These are phyloP conservation scores for Ganoderma lingzhi DNA, from an alignment of 1,284 basidiomycete species.

Conservation along the genomic window DNA sequence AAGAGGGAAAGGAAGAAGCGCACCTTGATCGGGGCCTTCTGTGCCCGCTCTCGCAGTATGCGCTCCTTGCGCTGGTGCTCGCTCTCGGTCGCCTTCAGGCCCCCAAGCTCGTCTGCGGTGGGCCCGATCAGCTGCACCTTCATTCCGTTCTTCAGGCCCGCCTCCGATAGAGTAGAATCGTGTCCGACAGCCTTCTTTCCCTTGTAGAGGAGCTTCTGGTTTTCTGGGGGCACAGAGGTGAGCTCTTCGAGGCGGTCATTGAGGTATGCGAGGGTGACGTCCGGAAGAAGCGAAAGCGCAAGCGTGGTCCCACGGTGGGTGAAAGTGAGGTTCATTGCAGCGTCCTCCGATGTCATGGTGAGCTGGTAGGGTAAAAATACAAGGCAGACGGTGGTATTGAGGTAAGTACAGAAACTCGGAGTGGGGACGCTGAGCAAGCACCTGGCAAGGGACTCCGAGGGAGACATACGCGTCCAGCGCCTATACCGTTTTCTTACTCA, in stretches of 20 bases:
- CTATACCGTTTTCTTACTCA: not conserved
- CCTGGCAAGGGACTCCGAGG: not conserved
- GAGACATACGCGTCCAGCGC: not conserved
- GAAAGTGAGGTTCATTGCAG: slow-evolving; percentile 41
- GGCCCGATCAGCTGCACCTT: slow-evolving; percentile 76
- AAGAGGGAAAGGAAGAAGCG: slow-evolving; percentile 21
- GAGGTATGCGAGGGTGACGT: slow-evolving; percentile 56
- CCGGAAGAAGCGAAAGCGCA: slow-evolving; percentile 52
- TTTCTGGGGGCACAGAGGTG: slow-evolving; percentile 65
- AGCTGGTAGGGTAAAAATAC: not conserved
- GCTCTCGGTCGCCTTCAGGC: slow-evolving; percentile 61
- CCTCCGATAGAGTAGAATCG: slow-evolving; percentile 53
- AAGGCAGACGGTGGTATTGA: not conserved
- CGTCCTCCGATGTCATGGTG: slow-evolving; percentile 15
- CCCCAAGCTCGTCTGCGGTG: slow-evolving; percentile 62
- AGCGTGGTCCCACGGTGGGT: slow-evolving; percentile 57
- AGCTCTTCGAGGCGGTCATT: slow-evolving; percentile 63
- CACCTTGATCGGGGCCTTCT: slow-evolving; percentile 68
- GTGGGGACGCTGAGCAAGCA: slow-evolving; percentile 1
- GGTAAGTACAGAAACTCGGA: not conserved
- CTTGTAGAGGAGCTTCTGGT: slow-evolving; percentile 78
- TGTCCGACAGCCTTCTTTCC: slow-evolving; percentile 59
- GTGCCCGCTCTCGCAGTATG: slow-evolving; percentile 65
- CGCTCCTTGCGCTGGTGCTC: slow-evolving; percentile 63
- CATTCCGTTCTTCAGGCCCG: slow-evolving; percentile 66